Percentiles rank a stretch among this genome's conserved stretches.
Conservation (phyloP, 1,284 basidiomycete genomes). For the Sanghuangporus sanghuang region DNA sequence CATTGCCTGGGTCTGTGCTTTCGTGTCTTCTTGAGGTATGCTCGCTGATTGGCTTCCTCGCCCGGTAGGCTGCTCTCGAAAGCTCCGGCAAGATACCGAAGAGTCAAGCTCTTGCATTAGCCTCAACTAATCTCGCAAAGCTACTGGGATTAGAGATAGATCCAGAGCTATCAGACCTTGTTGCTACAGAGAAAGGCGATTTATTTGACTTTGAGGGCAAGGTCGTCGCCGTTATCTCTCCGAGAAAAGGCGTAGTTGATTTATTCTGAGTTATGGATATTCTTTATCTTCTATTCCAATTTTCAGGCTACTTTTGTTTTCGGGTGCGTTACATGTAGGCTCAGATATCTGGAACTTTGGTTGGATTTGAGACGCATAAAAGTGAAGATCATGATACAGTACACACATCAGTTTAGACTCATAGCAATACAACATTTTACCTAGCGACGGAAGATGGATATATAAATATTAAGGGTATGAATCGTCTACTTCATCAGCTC, state of each 20-base stretch:
- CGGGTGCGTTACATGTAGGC: no score
- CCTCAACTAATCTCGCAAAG: constrained; percentile 58
- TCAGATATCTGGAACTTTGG: no score
- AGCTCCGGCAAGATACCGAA: constrained; percentile 43
- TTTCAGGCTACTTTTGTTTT: no score
- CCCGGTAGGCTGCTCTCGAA: constrained; percentile 29
- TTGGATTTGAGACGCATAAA: no score
- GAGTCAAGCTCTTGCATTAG: constrained; percentile 52
- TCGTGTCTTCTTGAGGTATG: constrained; percentile 12
- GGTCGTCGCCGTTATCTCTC: constrained; percentile 54
- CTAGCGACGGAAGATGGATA: neutral
- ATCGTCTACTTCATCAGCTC: neutral
- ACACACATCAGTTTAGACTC: neutral
- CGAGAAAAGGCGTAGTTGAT: constrained; percentile 39
- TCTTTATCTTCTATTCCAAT: no score
- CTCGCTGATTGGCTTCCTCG: neutral
- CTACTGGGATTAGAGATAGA: constrained; percentile 50
- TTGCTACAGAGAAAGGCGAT: constrained; percentile 61
- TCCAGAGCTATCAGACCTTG: constrained; percentile 45
- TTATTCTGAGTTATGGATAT: constrained; percentile 28
- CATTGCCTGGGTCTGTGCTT: constrained; percentile 55
- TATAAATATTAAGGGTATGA: neutral
- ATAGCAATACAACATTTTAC: neutral
- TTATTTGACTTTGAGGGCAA: constrained; percentile 57
- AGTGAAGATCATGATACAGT: no score